Evolutionary conservation across 2,329 filamentous ascomycete genomes (phyloP).

Genomic region (Acrocalymma vagum): DNA sequence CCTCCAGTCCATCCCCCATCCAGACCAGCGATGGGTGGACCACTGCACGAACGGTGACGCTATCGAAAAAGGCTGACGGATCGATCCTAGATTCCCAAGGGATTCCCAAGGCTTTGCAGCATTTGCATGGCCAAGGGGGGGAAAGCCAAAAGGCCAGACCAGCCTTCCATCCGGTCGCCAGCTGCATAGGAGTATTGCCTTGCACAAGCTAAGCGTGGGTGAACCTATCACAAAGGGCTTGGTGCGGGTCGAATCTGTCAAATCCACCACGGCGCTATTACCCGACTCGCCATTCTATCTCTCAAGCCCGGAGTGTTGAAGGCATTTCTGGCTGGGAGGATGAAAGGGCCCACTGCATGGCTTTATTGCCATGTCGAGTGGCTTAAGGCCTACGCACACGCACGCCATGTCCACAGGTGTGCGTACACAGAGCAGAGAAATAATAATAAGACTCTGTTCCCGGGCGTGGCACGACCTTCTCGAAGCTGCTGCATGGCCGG

Average conservation of each 20-base stretch:
- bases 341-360: slow-evolving; percentile 33
- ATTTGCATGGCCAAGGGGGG: slow-evolving; percentile 6
- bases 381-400: slow-evolving; percentile 33
- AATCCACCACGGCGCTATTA: slow-evolving; percentile 27
- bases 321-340: slow-evolving; percentile 21
- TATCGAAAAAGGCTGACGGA: too few species aligned
- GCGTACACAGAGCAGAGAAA: too few species aligned
- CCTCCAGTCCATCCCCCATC: too few species aligned
- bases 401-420: slow-evolving; percentile 27
- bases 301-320: slow-evolving; percentile 25
- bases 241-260: slow-evolving; percentile 13
- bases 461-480: slow-evolving; percentile 23
- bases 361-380: slow-evolving; percentile 38
- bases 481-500: slow-evolving; percentile 21
- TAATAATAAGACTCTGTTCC: slow-evolving; percentile 38
- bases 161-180: slow-evolving; percentile 22
- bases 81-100: background rate
- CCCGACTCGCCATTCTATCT: slow-evolving; percentile 33
- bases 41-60: too few species aligned
- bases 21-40: too few species aligned
- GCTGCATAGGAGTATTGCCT: slow-evolving; percentile 33
- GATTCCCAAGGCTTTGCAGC: background rate
- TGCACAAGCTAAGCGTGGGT: slow-evolving; percentile 26
- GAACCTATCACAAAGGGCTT: slow-evolving; percentile 19
- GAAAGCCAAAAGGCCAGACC: slow-evolving; percentile 25